Conservation (phyloP, 305 asterid species). For the Solanum chacoense region DNA sequence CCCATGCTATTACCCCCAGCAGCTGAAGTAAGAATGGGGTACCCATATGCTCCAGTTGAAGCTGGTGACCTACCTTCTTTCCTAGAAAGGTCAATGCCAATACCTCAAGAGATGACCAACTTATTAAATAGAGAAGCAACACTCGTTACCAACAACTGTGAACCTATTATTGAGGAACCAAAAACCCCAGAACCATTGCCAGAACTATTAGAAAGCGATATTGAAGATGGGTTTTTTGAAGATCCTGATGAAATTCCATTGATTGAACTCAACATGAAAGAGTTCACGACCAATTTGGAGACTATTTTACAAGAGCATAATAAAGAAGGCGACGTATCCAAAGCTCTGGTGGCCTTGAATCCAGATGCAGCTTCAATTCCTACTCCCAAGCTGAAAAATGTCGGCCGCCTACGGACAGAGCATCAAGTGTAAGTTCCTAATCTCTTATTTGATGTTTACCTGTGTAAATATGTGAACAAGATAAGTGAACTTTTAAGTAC, state of each 20-base stretch:
- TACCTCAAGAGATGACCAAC: slow-evolving; percentile 34
- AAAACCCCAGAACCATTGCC: slow-evolving; percentile 52
- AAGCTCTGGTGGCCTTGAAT: slow-evolving; percentile 70
- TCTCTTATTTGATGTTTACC: not conserved
- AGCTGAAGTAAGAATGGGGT: slow-evolving; percentile 8
- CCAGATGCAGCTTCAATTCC: slow-evolving; percentile 67
- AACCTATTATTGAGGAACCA: slow-evolving; percentile 82
- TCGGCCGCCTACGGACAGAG: slow-evolving; percentile 82
- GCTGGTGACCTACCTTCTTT: slow-evolving; percentile 18
- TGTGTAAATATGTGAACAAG: not conserved
- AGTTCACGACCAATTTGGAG: slow-evolving; percentile 50
- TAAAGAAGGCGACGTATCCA: slow-evolving; percentile 62
- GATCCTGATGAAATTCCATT: slow-evolving; percentile 93
- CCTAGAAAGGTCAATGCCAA: slow-evolving; percentile 26
- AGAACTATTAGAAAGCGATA: slow-evolving; percentile 51
- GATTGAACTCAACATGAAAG: slow-evolving; percentile 63
- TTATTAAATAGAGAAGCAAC: slow-evolving; percentile 14
- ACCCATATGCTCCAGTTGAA: slow-evolving; percentile 17
- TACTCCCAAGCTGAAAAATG: slow-evolving; percentile 61
- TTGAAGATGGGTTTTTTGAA: slow-evolving; percentile 71
- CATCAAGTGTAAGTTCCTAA: slow-evolving; percentile 75
- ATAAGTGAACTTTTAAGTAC: not conserved
- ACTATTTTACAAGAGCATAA: slow-evolving; percentile 44
- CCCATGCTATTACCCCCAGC: slow-evolving; percentile 5
- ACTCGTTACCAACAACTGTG: slow-evolving; percentile 21